Base-by-base conservation (phyloP, 2,329 filamentous ascomycete genomes). In the Laburnicola sp. region DNA sequence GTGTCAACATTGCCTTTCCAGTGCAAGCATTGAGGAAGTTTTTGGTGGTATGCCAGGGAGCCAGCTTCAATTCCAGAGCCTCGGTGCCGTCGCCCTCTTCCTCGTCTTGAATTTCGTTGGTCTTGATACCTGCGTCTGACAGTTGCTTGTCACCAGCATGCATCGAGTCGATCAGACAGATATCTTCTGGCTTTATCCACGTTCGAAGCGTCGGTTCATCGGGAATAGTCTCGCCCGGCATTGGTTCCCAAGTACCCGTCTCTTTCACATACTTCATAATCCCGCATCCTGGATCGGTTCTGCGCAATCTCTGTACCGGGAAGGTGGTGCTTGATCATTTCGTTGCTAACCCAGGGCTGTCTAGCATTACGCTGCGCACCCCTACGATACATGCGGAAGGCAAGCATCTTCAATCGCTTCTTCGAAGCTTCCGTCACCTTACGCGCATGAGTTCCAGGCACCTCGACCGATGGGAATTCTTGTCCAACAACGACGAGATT, bases 371-470 rank as follows among this genome's bases (percentile, higher is more conserved):
- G 78, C 25, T 86, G 83, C 16, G 84, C 79, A 63, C 87, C 91
- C 63, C 89, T 89, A 56, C 86, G 83, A 64, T 96, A 89, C 70
- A 96, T 86, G 44, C 94, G 88, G 71, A 91, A 97, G 0, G 91
- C 89, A 34, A 99, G 86, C 87, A 97, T 97, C 77, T 94, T 96
- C 73, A 99, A 86, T 31, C 94, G 86, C 73, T 94, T 96, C 78
- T 99, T 99, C 31, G 90, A 87, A n/a, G 93, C 91, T 50, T 95
- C 96, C 0, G 94, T 99, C 27, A 97, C 93, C 72, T 94, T 96
- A 54, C 94, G 83, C 32, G 91, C 95, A 70, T 97, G 92, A 2
- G 92, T 93, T 0, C 92, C 92, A 2, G 94, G 94, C 4, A 99
- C 88, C 64, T 97, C 92, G 27, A 93, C 85, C 0, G 89, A 91